Conservation (phyloP, 257 asterid species). For the Hygrophila difformis region DNA sequence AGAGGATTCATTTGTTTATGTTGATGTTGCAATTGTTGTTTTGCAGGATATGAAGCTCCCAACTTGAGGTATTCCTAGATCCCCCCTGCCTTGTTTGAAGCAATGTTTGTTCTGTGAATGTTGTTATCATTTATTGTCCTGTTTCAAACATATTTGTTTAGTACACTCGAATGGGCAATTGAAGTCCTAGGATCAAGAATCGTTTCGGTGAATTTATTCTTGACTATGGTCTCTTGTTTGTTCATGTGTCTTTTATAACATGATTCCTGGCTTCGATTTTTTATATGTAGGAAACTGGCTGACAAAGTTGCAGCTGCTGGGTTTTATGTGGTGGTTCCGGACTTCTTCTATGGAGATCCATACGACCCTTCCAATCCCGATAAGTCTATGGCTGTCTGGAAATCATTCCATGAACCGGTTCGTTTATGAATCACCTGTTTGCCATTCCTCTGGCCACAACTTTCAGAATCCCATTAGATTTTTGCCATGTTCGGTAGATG, state of each 20-base stretch:
- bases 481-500: neutral
- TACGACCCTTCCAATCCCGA: conserved; percentile 29
- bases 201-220: neutral
- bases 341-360: conserved; percentile 51
- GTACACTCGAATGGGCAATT: no score
- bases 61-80: conserved; percentile 26
- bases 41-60: conserved; percentile 37
- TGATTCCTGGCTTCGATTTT: conserved; percentile 6
- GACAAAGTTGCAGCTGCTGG: conserved; percentile 64
- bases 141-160: no score
- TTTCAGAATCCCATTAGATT: neutral
- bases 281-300: conserved; percentile 46
- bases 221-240: neutral
- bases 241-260: neutral
- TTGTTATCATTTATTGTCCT: neutral
- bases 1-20: no score
- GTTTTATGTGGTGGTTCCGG: conserved; percentile 57
- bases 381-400: conserved; percentile 32
- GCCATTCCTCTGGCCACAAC: neutral
- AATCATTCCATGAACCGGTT: conserved; percentile 39
- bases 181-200: no score
- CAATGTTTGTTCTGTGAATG: no score
- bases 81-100: conserved; percentile 1
- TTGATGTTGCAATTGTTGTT: conserved; percentile 8
- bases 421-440: conserved; percentile 14